Base-by-base conservation (phyloP, 495 filamentous ascomycete genomes). In the Lophiostoma macrostomum region DNA sequence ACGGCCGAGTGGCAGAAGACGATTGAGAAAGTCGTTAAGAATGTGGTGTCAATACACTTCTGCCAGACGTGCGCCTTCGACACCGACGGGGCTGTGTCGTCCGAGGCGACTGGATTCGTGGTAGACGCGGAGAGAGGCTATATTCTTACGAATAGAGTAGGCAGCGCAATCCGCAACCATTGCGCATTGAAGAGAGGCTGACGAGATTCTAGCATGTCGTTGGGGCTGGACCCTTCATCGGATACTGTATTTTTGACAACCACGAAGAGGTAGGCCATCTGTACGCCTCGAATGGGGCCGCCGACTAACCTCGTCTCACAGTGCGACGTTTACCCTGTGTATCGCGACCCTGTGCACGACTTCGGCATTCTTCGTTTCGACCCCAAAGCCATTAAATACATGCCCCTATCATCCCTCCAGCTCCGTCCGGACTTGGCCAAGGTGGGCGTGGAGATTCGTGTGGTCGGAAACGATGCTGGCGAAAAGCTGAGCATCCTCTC, bases 31-130 rank as follows among this genome's bases (percentile, higher is more conserved):
- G 94, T 96, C 2, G 91, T 99, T 19, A 79, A 81, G 56, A 94
- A 86, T 45, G 93, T 96, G 1, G 94, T 99, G 25, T 95, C 90
- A 11, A 97, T 99, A 67, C 88, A 95, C 55, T 99, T 99, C 74
- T 97, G 91, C 67, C 91, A 96, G 74, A 97, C 94, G 0, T 95
- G 89, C 71, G 90, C 93, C 4, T 99, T 99, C 66, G 93, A 99
- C 67, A 97, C 93, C 13, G 94, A 97, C 59, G 73, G 89, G 13
- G 95, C 94, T 2, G 80, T 93, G 64, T 87, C 90, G 13, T 94
- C 87, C 64, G 94, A 99, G 70, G 93, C 93, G 29, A 97, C 93
- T 1, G 93, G 93, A 3, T 99, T 97, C 68, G 91, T 99, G 19
- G 93, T 99, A 13, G 94, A 99, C 76, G 88, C 93, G 20, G 86